Evolutionary conservation across 345 rosid species (phyloP).

Genomic region (Laguncularia racemosa): DNA sequence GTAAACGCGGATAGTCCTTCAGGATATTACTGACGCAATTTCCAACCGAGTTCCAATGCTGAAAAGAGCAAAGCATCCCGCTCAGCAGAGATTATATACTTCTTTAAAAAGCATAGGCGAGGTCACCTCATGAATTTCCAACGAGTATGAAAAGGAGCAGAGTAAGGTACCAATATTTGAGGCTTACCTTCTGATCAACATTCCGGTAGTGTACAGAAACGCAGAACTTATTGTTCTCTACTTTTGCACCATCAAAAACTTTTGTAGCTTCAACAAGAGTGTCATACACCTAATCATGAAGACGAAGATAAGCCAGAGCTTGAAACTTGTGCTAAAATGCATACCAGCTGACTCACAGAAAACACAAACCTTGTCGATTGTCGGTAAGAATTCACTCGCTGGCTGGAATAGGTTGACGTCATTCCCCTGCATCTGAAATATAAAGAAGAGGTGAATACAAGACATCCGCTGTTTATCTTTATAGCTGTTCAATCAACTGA

Average conservation of each 20-base stretch:
- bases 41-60: slow-evolving; percentile 43
- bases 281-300: slow-evolving; percentile 41
- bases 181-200: slow-evolving; percentile 61
- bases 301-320: background rate
- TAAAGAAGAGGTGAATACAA: background rate
- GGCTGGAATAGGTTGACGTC: slow-evolving; percentile 43
- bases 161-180: background rate
- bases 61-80: slow-evolving; percentile 9
- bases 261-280: slow-evolving; percentile 56
- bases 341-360: too few relatives aligned
- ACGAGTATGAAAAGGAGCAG: background rate
- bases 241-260: slow-evolving; percentile 61
- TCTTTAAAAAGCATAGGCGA: too few relatives aligned
- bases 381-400: slow-evolving; percentile 38
- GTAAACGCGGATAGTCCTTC: slow-evolving; percentile 15
- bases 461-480: too few relatives aligned
- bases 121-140: too few relatives aligned
- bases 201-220: slow-evolving; percentile 94
- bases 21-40: slow-evolving; percentile 4
- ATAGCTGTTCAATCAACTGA: too few relatives aligned
- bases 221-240: slow-evolving; percentile 88
- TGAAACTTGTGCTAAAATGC: background rate
- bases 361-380: slow-evolving; percentile 30
- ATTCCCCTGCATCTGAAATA: slow-evolving; percentile 18
- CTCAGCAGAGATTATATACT: too few relatives aligned